Conservation (phyloP, 495 filamentous ascomycete species). For the Trichoderma orchidacearum region DNA sequence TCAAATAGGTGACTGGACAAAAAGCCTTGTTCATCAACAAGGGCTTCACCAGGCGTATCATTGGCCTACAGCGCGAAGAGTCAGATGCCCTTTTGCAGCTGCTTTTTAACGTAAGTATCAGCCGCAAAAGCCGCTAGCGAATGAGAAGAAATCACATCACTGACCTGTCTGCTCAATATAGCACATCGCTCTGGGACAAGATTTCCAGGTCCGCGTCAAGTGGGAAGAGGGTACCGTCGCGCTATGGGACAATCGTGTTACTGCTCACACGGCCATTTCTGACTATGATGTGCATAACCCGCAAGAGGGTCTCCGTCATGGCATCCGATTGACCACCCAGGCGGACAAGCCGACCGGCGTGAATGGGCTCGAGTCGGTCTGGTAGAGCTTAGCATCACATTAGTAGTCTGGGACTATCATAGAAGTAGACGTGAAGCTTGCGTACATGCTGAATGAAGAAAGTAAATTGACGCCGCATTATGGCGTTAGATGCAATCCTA, state of each 20-base stretch:
- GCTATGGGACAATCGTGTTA: conserved; percentile 64
- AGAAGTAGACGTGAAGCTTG: too few relatives aligned
- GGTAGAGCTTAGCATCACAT: too few relatives aligned
- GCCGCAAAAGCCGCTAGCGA: not conserved
- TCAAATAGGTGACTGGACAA: conserved; percentile 49
- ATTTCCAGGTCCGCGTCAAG: conserved; percentile 56
- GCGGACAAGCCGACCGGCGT: conserved; percentile 30
- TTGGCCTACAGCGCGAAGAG: conserved; percentile 58
- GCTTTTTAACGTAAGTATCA: conserved; percentile 48
- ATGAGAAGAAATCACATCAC: not conserved
- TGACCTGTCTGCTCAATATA: conserved; percentile 1
- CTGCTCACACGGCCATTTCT: conserved; percentile 38
- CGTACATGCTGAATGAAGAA: too few relatives aligned
- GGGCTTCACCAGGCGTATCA: conserved; percentile 65
- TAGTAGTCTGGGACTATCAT: too few relatives aligned
- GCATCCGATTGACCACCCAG: conserved; percentile 32
- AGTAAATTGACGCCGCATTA: too few relatives aligned
- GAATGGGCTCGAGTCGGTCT: conserved; percentile 24
- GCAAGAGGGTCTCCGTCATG: conserved; percentile 31
- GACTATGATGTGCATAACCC: conserved; percentile 34
- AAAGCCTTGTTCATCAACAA: conserved; percentile 72
- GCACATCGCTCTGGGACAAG: conserved; percentile 35
- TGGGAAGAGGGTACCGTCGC: conserved; percentile 60
- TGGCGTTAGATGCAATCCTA: too few relatives aligned
- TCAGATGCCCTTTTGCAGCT: conserved; percentile 51